A percentile compares a stretch with the other conserved stretches of the same genome.
These are phyloP conservation scores for Solanum gracilifrons DNA, from an alignment of 257 asterid species.

Conservation along the genomic window DNA sequence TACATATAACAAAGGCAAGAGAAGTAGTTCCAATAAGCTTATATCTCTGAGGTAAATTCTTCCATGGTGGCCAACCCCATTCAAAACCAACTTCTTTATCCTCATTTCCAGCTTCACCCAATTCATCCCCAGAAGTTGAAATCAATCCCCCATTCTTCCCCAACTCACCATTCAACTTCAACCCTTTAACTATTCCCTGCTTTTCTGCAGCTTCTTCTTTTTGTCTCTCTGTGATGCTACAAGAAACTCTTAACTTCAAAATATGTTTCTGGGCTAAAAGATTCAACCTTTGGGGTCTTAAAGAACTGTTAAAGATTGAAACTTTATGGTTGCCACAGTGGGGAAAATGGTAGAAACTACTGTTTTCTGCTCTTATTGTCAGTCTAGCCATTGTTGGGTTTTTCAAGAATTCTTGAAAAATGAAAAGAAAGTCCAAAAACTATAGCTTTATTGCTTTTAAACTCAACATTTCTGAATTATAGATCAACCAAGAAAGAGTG, in stretches of 20 bases:
- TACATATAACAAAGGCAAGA: conserved; percentile 83
- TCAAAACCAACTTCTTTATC: conserved; percentile 27
- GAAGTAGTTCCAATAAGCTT: conserved; percentile 90
- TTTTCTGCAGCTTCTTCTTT: conserved; percentile 27
- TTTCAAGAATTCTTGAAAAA: background rate
- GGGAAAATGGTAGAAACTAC: conserved; percentile 10
- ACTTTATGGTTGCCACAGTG: conserved; percentile 16
- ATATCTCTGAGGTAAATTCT: conserved; percentile 79
- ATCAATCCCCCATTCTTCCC: conserved; percentile 22
- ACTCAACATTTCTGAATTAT: background rate
- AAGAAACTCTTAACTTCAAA: conserved; percentile 37
- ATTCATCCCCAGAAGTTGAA: conserved; percentile 6
- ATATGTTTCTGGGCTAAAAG: conserved; percentile 16
- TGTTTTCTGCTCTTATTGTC: conserved; percentile 30
- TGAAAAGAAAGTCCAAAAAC: background rate
- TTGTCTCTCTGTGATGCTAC: conserved; percentile 63
- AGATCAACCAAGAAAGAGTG: background rate
- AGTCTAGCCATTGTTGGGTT: conserved; percentile 31
- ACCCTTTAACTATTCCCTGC: conserved; percentile 22
- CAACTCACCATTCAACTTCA: conserved; percentile 32
- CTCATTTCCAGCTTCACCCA: conserved; percentile 16
- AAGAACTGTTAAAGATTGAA: conserved; percentile 9
- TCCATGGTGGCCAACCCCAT: conserved; percentile 83
- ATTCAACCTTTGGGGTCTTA: background rate
- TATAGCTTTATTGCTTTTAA: background rate